These are phyloP conservation scores for Peronospora destructor DNA, from an alignment of 352 stramenopile species.

Conservation along the genomic window DNA sequence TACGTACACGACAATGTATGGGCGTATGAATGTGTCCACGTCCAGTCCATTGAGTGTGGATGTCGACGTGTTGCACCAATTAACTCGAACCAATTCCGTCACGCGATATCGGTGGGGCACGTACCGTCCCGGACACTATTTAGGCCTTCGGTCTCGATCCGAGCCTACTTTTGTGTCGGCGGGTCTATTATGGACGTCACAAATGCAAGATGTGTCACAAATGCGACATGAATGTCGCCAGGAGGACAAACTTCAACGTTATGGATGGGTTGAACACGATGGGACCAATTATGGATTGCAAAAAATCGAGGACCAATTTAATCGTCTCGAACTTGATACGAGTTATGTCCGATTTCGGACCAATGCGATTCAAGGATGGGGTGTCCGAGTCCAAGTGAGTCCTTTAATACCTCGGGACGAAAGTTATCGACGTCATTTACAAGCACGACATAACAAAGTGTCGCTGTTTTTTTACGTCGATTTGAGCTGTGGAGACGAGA, in stretches of 20 bases:
- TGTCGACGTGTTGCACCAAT: slow-evolving; percentile 27
- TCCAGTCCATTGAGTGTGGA: slow-evolving; percentile 22
- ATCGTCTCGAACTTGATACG: slow-evolving; percentile 53
- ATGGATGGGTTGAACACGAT: slow-evolving; percentile 78
- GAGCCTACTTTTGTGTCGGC: slow-evolving; percentile 55
- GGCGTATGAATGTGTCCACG: slow-evolving; percentile 8
- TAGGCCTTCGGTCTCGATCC: slow-evolving; percentile 65
- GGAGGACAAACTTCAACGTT: slow-evolving; percentile 68
- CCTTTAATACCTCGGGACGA: slow-evolving; percentile 43
- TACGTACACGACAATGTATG: slow-evolving; percentile 22
- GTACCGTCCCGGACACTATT: slow-evolving; percentile 73
- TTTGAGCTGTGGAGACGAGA: slow-evolving; percentile 64
- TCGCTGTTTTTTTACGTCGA: slow-evolving; percentile 83
- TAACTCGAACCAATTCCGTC: slow-evolving; percentile 30
- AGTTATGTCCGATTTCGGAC: slow-evolving; percentile 44
- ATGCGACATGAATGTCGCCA: slow-evolving; percentile 69
- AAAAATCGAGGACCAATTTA: slow-evolving; percentile 68
- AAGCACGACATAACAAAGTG: slow-evolving; percentile 44
- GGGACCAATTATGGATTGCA: slow-evolving; percentile 52
- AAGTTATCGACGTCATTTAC: slow-evolving; percentile 22
- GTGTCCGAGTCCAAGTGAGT: slow-evolving; percentile 32
- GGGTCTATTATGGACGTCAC: slow-evolving; percentile 67
- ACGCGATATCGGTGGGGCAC: slow-evolving; percentile 58
- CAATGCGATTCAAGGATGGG: slow-evolving; percentile 38
- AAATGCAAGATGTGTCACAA: slow-evolving; percentile 64